Percentiles rank a stretch among this genome's conserved stretches.
Evolutionary conservation across 2,329 filamentous ascomycete genomes (phyloP).

Genomic region (Didymella glomerata): DNA sequence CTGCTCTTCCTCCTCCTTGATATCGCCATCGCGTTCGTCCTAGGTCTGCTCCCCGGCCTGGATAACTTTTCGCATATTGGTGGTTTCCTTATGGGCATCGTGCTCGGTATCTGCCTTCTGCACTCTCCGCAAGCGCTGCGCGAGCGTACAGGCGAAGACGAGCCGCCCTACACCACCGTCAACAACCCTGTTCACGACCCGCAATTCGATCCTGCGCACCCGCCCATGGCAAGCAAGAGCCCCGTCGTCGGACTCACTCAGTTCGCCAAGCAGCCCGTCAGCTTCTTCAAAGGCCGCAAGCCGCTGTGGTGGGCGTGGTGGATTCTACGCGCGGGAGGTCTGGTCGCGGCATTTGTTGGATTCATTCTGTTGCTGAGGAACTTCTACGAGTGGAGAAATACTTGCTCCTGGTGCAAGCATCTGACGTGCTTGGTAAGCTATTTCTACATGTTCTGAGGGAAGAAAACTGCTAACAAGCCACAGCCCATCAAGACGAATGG

Average conservation of each 20-base stretch:
- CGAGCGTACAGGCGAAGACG: slow-evolving; percentile 73
- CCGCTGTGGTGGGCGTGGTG: slow-evolving; percentile 98
- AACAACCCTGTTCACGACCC: slow-evolving; percentile 33
- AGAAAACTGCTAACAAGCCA: slow-evolving; percentile 49
- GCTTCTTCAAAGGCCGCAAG: slow-evolving; percentile 92
- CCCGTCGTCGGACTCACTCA: slow-evolving; percentile 39
- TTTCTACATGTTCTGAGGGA: slow-evolving; percentile 20
- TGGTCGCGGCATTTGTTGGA: slow-evolving; percentile 81
- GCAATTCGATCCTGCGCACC: slow-evolving; percentile 16
- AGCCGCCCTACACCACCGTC: slow-evolving; percentile 75
- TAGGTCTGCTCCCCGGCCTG: slow-evolving; percentile 88
- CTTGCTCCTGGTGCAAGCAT: slow-evolving; percentile 93
- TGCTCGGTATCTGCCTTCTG: slow-evolving; percentile 84
- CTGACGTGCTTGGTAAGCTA: slow-evolving; percentile 84
- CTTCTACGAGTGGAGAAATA: slow-evolving; percentile 82
- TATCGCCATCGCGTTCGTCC: slow-evolving; percentile 86
- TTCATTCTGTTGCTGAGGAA: slow-evolving; percentile 90
- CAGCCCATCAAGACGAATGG: slow-evolving; percentile 37
- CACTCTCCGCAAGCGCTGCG: slow-evolving; percentile 86
- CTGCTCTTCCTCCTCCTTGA: slow-evolving; percentile 88
- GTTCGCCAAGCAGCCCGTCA: slow-evolving; percentile 62
- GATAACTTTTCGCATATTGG: slow-evolving; percentile 99
- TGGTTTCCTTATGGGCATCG: slow-evolving; percentile 90
- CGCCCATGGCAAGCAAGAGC: slow-evolving; percentile 23
- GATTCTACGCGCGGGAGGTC: slow-evolving; percentile 79